A percentile compares a stretch with the other conserved stretches of the same genome.
phyloP scores from a whole-genome alignment of 2,329 filamentous ascomycete genomes.

The Fusarium verticillioides region DNA sequence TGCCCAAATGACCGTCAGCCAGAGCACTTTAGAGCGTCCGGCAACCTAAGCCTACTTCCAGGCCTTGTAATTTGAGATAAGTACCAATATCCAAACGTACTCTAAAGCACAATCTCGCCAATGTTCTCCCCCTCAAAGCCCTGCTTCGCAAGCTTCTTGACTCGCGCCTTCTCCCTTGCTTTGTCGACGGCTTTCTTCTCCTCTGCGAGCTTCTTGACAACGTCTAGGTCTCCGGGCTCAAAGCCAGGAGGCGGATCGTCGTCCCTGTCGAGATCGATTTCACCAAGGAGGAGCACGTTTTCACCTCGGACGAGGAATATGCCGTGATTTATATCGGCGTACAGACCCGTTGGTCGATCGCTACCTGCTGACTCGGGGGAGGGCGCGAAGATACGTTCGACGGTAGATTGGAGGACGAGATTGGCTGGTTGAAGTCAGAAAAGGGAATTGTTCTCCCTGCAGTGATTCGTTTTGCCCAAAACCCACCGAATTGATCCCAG shows the following conservation, averaged over 20 bases:
- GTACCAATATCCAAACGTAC: slow-evolving; percentile 1
- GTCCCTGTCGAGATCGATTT: slow-evolving; percentile 97
- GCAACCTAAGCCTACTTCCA: slow-evolving; percentile 2
- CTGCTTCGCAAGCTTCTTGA: slow-evolving; percentile 77
- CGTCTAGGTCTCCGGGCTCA: slow-evolving; percentile 70
- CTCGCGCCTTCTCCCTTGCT: slow-evolving; percentile 75
- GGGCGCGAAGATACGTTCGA: slow-evolving; percentile 84
- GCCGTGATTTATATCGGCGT: slow-evolving; percentile 85
- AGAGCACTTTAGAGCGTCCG: slow-evolving; percentile 18
- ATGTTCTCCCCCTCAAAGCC: slow-evolving; percentile 90
- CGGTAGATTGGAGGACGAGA: slow-evolving; percentile 90
- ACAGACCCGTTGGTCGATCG: slow-evolving; percentile 63
- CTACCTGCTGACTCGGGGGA: slow-evolving; percentile 56
- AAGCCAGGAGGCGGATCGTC: slow-evolving; percentile 85
- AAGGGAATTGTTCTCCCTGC: neutral
- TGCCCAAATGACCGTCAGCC: slow-evolving; percentile 54
- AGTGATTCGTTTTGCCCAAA: neutral
- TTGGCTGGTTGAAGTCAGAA: slow-evolving; percentile 72
- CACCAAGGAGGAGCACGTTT: slow-evolving; percentile 94
- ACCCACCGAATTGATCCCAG: slow-evolving; percentile 97
- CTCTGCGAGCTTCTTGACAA: slow-evolving; percentile 79
- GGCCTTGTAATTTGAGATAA: slow-evolving; percentile 12
- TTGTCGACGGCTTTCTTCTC: slow-evolving; percentile 76
- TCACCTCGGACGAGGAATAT: slow-evolving; percentile 94
- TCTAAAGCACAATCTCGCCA: slow-evolving; percentile 75